Evolutionary conservation across 345 rosid genomes (phyloP).

Genomic region (Raphanus raphanistrum): DNA sequence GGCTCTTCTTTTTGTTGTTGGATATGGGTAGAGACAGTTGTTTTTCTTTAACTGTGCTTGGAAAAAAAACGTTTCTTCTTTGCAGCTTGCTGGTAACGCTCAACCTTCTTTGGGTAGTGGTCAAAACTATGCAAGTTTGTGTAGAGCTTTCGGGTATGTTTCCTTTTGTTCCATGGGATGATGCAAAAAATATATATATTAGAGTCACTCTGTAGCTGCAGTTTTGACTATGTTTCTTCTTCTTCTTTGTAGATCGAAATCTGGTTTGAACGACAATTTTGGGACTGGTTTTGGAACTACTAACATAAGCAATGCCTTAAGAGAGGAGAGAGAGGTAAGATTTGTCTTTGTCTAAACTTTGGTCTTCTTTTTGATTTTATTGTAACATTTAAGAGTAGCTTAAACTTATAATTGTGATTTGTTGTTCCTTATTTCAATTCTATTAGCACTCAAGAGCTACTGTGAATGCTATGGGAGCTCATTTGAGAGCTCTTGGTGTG

Average conservation of each 20-base stretch:
- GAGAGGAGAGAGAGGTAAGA: constrained; percentile 35
- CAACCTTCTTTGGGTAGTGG: constrained; percentile 29
- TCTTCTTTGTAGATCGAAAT: constrained; percentile 20
- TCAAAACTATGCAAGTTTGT: constrained; percentile 33
- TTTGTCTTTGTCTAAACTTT: not conserved
- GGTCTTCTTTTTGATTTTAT: no score
- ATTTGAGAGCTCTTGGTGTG: constrained; percentile 25
- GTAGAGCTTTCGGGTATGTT: constrained; percentile 34
- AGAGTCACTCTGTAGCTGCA: not conserved
- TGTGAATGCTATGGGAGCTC: constrained; percentile 22
- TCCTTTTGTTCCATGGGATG: not conserved
- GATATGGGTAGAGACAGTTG: not conserved
- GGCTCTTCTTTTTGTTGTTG: not conserved
- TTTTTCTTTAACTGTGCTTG: not conserved
- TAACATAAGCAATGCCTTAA: constrained; percentile 18
- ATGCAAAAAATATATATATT: not conserved
- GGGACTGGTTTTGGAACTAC: constrained; percentile 30
- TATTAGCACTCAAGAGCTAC: constrained; percentile 24
- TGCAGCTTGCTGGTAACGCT: constrained; percentile 38
- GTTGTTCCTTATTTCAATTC: not conserved
- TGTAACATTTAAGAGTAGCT: not conserved
- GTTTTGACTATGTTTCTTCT: not conserved
- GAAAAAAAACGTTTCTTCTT: constrained; percentile 3
- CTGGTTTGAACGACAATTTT: constrained; percentile 32
- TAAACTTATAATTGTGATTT: constrained; percentile 6